phyloP scores from a whole-genome alignment of 345 rosid genomes.

The Streptanthus diversifolius region DNA sequence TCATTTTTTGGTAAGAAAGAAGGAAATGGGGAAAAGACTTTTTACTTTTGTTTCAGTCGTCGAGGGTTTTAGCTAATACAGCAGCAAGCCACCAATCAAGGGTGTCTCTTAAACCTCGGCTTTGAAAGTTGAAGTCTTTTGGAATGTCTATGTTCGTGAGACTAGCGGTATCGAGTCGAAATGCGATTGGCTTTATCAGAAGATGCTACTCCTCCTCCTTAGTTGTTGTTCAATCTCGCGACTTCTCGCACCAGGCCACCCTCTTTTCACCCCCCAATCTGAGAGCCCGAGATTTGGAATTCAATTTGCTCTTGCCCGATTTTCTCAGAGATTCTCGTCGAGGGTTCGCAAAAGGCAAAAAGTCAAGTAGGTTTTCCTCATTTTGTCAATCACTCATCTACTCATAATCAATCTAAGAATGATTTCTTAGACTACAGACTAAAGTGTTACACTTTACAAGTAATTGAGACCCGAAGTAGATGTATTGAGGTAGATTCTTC shows the following conservation, averaged over 20 bases:
- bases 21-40: not conserved
- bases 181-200: conserved; percentile 33
- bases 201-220: conserved; percentile 27
- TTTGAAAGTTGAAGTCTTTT: conserved; percentile 7
- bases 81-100: not conserved
- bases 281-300: not conserved
- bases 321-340: conserved; percentile 47
- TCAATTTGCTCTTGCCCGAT: conserved; percentile 19
- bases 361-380: conserved; percentile 41
- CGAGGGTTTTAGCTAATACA: not conserved
- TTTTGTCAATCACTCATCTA: not conserved
- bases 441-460: too few relatives aligned
- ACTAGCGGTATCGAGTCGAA: too few relatives aligned
- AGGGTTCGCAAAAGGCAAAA: conserved; percentile 75
- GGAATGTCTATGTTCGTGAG: too few relatives aligned
- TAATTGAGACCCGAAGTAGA: too few relatives aligned
- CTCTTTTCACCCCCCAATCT: conserved; percentile 27
- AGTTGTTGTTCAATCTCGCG: conserved; percentile 31
- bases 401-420: too few relatives aligned
- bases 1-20: not conserved
- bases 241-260: conserved; percentile 23
- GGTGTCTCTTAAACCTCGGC: too few relatives aligned
- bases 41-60: too few relatives aligned
- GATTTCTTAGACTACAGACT: too few relatives aligned
- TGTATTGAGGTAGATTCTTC: not conserved